These are phyloP conservation scores for Aphanomyces stellatus DNA, from an alignment of 352 stramenopile species.

Conservation along the genomic window DNA sequence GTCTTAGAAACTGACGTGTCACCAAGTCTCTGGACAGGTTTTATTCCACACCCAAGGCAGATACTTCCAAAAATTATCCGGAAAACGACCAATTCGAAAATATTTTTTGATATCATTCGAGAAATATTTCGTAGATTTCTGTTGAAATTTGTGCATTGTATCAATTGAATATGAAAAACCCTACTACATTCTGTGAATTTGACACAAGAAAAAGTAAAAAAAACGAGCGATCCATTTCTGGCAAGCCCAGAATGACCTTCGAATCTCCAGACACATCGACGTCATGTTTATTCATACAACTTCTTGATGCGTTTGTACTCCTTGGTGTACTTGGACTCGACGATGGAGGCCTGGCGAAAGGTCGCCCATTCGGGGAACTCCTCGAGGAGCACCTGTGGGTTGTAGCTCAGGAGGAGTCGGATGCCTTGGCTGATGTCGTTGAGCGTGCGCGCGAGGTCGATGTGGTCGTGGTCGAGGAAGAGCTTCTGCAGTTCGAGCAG, in stretches of 20 bases:
- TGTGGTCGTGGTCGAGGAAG: constrained; percentile 81
- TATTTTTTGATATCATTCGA: neutral
- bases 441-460: constrained; percentile 85
- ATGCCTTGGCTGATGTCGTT: constrained; percentile 90
- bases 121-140: too few relatives aligned
- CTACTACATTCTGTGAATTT: too few relatives aligned
- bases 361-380: constrained; percentile 81
- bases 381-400: constrained; percentile 74
- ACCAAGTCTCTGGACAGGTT: neutral
- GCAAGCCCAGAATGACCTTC: too few relatives aligned
- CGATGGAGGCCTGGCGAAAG: constrained; percentile 79
- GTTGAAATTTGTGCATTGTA: too few relatives aligned
- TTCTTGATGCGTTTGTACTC: constrained; percentile 88
- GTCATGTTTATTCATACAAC: constrained; percentile 85
- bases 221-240: too few relatives aligned
- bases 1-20: neutral
- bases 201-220: too few relatives aligned
- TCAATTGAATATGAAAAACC: too few relatives aligned
- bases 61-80: neutral
- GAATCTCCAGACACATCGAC: too few relatives aligned
- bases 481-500: constrained; percentile 83
- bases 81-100: neutral
- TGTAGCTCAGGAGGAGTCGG: constrained; percentile 80
- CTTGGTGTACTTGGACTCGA: constrained; percentile 83
- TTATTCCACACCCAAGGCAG: constrained; percentile 7